phyloP scores from a whole-genome alignment of 768 basidiomycete genomes.

The Lactarius hatsudake region DNA sequence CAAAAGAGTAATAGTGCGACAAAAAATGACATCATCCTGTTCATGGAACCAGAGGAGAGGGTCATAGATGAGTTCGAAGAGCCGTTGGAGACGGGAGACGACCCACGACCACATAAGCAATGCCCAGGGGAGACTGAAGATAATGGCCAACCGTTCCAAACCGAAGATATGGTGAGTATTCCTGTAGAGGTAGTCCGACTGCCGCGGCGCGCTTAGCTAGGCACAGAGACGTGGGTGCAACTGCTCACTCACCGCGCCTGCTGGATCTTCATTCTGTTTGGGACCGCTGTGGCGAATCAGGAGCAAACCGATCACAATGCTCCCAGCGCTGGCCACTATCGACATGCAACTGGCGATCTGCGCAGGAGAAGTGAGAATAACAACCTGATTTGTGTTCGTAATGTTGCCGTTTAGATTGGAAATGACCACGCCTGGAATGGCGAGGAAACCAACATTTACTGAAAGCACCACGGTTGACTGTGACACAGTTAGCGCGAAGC shows the following conservation, averaged over 20 bases:
- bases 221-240: not conserved
- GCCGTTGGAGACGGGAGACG: not conserved
- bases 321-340: constrained; percentile 45
- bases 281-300: constrained; percentile 43
- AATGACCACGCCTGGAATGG: constrained; percentile 32
- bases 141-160: constrained; percentile 39
- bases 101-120: constrained; percentile 59
- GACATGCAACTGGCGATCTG: constrained; percentile 48
- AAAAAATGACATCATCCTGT: constrained; percentile 16
- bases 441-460: constrained; percentile 36
- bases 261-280: constrained; percentile 35
- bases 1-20: constrained; percentile 7
- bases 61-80: not conserved
- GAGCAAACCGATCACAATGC: constrained; percentile 45
- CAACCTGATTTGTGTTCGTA: not conserved
- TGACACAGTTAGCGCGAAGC: not conserved
- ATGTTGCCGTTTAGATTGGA: not conserved
- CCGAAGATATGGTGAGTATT: not conserved
- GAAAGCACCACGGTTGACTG: constrained; percentile 36
- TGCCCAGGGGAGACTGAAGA: constrained; percentile 54
- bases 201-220: not conserved
- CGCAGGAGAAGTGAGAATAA: not conserved
- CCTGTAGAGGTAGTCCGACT: constrained; percentile 29
- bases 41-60: not conserved
- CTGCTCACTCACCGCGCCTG: not conserved